phyloP scores from a whole-genome alignment of 2,329 filamentous ascomycete species.

The Penicillium sp. region DNA sequence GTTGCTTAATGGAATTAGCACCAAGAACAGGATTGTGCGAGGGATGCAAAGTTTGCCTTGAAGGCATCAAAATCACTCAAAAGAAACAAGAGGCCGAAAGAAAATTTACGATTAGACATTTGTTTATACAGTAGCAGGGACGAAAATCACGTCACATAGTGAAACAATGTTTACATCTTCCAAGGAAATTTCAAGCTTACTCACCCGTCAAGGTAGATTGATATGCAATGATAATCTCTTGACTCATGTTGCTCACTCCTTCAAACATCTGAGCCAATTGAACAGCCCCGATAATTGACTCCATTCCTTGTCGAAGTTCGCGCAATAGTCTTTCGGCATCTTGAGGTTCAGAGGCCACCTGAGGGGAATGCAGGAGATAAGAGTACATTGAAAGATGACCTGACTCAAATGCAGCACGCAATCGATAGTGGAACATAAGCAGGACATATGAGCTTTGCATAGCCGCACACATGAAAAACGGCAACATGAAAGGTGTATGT shows the following conservation, averaged over 20 bases:
- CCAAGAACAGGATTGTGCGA: too few relatives aligned
- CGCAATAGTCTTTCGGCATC: not conserved
- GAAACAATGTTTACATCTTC: too few relatives aligned
- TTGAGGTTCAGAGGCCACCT: not conserved
- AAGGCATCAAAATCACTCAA: too few relatives aligned
- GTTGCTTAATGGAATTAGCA: too few relatives aligned
- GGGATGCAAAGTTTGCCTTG: too few relatives aligned
- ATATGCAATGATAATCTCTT: not conserved
- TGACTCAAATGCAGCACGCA: conserved; percentile 51
- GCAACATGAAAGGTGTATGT: not conserved
- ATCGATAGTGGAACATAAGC: not conserved
- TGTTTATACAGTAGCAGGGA: too few relatives aligned
- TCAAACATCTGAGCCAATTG: not conserved
- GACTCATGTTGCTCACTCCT: not conserved
- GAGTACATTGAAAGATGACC: conserved; percentile 41
- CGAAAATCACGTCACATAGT: too few relatives aligned
- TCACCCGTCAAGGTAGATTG: not conserved
- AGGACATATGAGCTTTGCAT: not conserved
- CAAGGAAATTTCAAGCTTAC: not conserved
- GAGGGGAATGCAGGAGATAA: not conserved
- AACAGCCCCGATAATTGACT: not conserved
- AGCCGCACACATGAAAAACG: not conserved
- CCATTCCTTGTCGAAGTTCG: not conserved
- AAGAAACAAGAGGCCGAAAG: too few relatives aligned
- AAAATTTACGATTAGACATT: too few relatives aligned